These are phyloP conservation scores for Sclerotinia borealis DNA, from an alignment of 2,329 filamentous ascomycete genomes.

Conservation along the genomic window DNA sequence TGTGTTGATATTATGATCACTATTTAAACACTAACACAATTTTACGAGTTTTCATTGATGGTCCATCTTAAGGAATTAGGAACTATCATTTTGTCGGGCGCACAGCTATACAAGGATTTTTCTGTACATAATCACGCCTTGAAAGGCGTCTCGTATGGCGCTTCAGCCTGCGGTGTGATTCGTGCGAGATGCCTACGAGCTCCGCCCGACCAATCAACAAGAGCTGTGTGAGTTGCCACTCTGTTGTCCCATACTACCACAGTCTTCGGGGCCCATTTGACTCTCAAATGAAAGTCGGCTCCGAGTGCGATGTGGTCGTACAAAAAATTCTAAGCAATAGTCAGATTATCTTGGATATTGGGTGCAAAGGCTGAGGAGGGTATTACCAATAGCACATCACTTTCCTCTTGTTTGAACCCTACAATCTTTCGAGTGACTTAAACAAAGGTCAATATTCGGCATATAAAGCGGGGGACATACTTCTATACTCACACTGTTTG, in stretches of 20 bases:
- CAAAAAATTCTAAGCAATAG: slow-evolving; percentile 67
- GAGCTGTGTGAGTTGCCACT: slow-evolving; percentile 70
- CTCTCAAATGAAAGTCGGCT: slow-evolving; percentile 65
- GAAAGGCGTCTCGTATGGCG: slow-evolving; percentile 65
- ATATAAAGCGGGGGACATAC: not conserved
- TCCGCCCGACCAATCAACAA: slow-evolving; percentile 77
- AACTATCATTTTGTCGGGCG: not conserved
- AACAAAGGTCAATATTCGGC: slow-evolving; percentile 6
- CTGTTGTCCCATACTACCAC: slow-evolving; percentile 87
- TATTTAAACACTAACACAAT: no score
- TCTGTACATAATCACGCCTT: slow-evolving; percentile 3
- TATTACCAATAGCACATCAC: slow-evolving; percentile 56
- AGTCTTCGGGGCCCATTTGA: slow-evolving; percentile 74
- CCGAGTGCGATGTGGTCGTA: slow-evolving; percentile 69
- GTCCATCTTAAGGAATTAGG: not conserved
- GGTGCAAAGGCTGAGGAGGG: not conserved
- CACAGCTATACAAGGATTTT: not conserved
- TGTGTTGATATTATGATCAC: not conserved
- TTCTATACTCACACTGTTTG: slow-evolving; percentile 60
- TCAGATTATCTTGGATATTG: slow-evolving; percentile 29
- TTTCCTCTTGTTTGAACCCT: slow-evolving; percentile 82
- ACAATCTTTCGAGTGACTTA: slow-evolving; percentile 76
- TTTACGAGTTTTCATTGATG: not conserved
- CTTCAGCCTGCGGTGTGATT: slow-evolving; percentile 77
- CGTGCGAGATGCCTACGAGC: slow-evolving; percentile 73